Evolutionary conservation across 225 moss, liverwort and hornwort species (phyloP), one percentile per base, ranked within the genome.

Genomic region (Thuidium tamariscinum): DNA sequence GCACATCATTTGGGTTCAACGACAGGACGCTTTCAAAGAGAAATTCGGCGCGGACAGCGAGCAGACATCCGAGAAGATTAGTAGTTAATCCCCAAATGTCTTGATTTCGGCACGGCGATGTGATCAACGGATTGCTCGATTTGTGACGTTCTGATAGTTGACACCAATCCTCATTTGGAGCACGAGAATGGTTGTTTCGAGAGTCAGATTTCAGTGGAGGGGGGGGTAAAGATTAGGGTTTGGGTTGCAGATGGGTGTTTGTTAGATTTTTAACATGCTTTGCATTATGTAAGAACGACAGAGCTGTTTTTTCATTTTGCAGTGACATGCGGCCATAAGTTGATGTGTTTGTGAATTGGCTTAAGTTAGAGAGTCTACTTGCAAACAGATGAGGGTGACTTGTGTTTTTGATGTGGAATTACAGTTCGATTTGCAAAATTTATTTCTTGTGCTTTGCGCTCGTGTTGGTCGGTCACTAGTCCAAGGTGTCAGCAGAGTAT

Each of bases 1-100:
- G 83, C 93, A 93, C 89, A 91, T 93, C 30, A 83, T 91, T 32
- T 93, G 93, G 93, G 89, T 93, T 81, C 93, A 93, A 70, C 89
- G 85, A 25, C 87, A 92, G 75, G 91, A 90, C 82, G 89, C 82
- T 78, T 92, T 89, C 76, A 92, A 92, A 72, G 93, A 92, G 90
- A 93, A 92, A 62, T 93, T 93, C 23, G 84, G 87, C 63, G 39
- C 41, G 56, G 85, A 84, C 42, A 9, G 49, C 48, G 88, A 88
- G 34, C 75, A 83, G 63, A 64, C 88, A 80, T 11, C 85, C 72
- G 85, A 88, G 80, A 92, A 86, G 61, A 48, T 85, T 37, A 79
- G 84, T 62, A 86, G 41, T 44, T 81, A 86, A 88, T 21, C 37
- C 37, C 37, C 16, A 66, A 66, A 34, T 59, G 37, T 63, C 63